These are phyloP conservation scores for Lepiota venenata DNA, from an alignment of 768 basidiomycete genomes.

Conservation along the genomic window DNA sequence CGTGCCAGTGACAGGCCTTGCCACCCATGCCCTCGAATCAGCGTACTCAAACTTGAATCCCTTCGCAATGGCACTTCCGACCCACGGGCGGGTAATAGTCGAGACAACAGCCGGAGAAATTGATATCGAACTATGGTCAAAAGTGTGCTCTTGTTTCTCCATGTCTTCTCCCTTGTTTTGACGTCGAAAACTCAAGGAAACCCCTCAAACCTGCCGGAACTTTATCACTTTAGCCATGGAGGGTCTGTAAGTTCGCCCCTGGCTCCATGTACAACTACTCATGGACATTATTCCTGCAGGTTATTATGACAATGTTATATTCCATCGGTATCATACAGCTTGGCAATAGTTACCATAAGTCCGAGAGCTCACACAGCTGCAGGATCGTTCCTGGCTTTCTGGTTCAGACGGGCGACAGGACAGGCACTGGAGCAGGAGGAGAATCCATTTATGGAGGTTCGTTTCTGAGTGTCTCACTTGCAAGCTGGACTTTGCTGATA, in stretches of 20 bases:
- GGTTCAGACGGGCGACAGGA: constrained; percentile 92
- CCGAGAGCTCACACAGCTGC: neutral
- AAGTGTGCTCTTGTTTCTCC: constrained; percentile 39
- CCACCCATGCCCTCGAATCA: no score
- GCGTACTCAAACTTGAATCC: neutral
- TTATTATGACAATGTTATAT: constrained; percentile 95
- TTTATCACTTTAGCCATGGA: constrained; percentile 87
- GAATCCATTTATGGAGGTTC: constrained; percentile 92
- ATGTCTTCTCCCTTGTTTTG: neutral
- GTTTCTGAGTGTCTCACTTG: constrained; percentile 3
- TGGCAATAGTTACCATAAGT: neutral
- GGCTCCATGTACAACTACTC: constrained; percentile 14
- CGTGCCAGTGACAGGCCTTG: no score
- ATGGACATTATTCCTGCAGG: constrained; percentile 44
- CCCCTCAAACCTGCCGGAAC: constrained; percentile 91
- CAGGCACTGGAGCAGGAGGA: constrained; percentile 88
- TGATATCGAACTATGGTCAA: constrained; percentile 91
- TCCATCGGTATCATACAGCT: constrained; percentile 64
- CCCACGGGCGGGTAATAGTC: constrained; percentile 81
- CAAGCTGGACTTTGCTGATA: neutral
- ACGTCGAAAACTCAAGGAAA: constrained; percentile 52
- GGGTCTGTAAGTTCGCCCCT: constrained; percentile 50
- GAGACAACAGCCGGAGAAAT: constrained; percentile 88
- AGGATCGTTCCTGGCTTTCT: constrained; percentile 91
- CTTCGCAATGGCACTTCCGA: constrained; percentile 71